phyloP scores from a whole-genome alignment of 164 flowering plant genomes.

The Chimonanthus salicifolius region DNA sequence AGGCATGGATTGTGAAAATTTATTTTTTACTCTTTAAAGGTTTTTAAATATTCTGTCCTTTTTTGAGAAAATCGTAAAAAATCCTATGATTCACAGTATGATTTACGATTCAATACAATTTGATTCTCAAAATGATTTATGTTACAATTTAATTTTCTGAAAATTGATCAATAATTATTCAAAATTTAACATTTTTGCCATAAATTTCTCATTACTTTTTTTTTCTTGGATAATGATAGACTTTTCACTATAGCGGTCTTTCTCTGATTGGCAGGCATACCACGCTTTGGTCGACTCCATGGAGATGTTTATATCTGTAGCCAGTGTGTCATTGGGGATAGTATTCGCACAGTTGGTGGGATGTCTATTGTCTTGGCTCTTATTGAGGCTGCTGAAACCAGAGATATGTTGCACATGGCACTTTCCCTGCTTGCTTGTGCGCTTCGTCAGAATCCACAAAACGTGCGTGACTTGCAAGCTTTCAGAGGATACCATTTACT shows the following conservation, averaged over 20 bases:
- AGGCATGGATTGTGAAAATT: too few species aligned
- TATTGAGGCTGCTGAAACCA: conserved; percentile 90
- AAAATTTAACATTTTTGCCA: too few species aligned
- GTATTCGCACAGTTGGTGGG: conserved; percentile 85
- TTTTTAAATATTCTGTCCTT: too few species aligned
- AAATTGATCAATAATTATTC: too few species aligned
- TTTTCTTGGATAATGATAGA: background rate
- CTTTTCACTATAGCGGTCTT: background rate
- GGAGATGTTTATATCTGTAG: conserved; percentile 85
- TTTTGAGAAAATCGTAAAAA: too few species aligned
- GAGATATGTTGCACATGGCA: conserved; percentile 98
- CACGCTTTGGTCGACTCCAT: conserved; percentile 95
- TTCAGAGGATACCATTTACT: conserved; percentile 95
- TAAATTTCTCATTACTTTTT: too few species aligned
- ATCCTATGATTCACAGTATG: too few species aligned
- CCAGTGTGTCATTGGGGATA: conserved; percentile 84
- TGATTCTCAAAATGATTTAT: too few species aligned
- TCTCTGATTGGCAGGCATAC: conserved; percentile 63
- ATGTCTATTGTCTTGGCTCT: conserved; percentile 82
- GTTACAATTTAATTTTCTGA: too few species aligned
- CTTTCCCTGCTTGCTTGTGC: conserved; percentile 78
- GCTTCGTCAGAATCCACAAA: conserved; percentile 91
- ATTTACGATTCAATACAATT: too few species aligned
- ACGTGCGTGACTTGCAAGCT: conserved; percentile 87
- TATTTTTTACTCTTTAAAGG: too few species aligned